Evolutionary conservation across 805 yeast species (phyloP).

Genomic region (Myxozyma nipponensis): DNA sequence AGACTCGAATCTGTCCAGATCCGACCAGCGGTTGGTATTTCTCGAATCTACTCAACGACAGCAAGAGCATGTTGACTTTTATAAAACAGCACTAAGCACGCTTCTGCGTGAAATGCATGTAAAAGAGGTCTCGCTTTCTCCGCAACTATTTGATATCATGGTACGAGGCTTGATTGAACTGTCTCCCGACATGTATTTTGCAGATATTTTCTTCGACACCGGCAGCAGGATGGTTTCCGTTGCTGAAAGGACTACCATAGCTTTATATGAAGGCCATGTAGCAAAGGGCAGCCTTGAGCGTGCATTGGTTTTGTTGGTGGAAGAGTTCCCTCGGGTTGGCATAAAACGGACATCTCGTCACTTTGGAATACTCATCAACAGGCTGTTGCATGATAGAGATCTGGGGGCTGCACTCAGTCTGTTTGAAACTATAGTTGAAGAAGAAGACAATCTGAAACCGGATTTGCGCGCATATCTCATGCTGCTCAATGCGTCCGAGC

Average conservation of each 20-base stretch:
- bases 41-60: background rate
- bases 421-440: constrained; percentile 6
- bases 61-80: background rate
- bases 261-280: constrained; percentile 15
- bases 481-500: constrained; percentile 5
- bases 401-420: constrained; percentile 10
- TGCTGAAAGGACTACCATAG: constrained; percentile 6
- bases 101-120: constrained; percentile 14
- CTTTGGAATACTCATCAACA: constrained; percentile 4
- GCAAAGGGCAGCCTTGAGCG: constrained; percentile 12
- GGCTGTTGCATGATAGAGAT: constrained; percentile 6
- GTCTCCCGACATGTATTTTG: constrained; percentile 18
- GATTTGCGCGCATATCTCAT: constrained; percentile 1
- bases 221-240: constrained; percentile 2
- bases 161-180: constrained; percentile 16
- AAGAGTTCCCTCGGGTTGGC: constrained; percentile 6
- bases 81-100: constrained; percentile 3
- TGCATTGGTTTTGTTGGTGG: constrained; percentile 10
- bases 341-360: constrained; percentile 2
- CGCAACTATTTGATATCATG: constrained; percentile 15
- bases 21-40: background rate
- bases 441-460: constrained; percentile 1
- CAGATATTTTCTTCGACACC: constrained; percentile 4
- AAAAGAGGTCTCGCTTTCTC: constrained; percentile 10
- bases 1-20: background rate